Conservation (phyloP, 2,329 filamentous ascomycete species). For the Colletotrichum gigasporum region DNA sequence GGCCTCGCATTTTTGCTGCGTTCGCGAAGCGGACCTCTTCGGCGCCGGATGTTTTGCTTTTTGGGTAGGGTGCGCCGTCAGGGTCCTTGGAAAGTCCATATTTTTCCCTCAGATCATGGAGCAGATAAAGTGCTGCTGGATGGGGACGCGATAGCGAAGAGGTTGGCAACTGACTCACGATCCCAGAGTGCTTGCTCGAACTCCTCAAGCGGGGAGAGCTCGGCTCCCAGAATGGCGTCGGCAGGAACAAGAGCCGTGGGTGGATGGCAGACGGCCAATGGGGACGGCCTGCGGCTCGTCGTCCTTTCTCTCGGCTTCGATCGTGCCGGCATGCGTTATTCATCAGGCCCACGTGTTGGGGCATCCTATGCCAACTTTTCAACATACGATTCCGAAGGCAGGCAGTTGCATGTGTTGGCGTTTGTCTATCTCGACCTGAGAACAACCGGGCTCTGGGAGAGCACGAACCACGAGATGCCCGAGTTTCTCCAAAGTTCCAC, state of each 20-base stretch:
- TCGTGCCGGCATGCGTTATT: not conserved
- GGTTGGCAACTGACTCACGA: slow-evolving; percentile 25
- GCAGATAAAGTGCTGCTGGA: slow-evolving; percentile 19
- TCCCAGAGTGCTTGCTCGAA: not conserved
- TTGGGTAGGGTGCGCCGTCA: not conserved
- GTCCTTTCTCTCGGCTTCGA: not conserved
- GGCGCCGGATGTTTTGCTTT: not conserved
- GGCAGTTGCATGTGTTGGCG: too few relatives aligned
- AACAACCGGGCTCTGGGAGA: too few relatives aligned
- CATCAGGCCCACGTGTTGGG: too few relatives aligned
- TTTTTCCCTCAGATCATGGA: not conserved
- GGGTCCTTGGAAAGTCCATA: not conserved
- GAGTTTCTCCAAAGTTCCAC: too few relatives aligned
- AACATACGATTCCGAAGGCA: not conserved
- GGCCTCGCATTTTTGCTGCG: not conserved
- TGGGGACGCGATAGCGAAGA: slow-evolving; percentile 4
- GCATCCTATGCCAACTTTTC: too few relatives aligned
- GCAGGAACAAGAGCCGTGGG: not conserved
- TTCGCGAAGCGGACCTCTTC: not conserved
- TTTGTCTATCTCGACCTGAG: too few relatives aligned
- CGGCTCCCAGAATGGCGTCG: not conserved
- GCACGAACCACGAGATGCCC: too few relatives aligned
- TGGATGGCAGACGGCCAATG: not conserved
- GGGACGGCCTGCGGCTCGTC: not conserved
- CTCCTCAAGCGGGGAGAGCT: not conserved